These are phyloP conservation scores for Ogataea kodamae DNA, from an alignment of 805 yeast genomes.

Conservation along the genomic window DNA sequence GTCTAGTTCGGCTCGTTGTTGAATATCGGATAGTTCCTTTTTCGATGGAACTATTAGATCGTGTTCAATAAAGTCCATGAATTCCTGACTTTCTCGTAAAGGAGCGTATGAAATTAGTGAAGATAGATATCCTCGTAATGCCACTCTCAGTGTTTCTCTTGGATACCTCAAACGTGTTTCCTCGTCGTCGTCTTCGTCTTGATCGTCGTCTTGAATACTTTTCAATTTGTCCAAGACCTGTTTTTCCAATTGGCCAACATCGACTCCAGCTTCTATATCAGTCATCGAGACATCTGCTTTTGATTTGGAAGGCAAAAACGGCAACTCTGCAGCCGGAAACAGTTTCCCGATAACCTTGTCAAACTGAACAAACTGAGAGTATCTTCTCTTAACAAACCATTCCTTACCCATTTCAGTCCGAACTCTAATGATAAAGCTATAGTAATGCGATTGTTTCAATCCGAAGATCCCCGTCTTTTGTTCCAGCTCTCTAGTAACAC, in stretches of 20 bases:
- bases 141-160: conserved; percentile 73
- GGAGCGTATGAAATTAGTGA: conserved; percentile 51
- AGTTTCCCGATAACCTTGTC: conserved; percentile 47
- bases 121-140: conserved; percentile 70
- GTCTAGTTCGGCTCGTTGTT: conserved; percentile 59
- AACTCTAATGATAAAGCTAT: conserved; percentile 49
- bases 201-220: conserved; percentile 7
- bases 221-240: conserved; percentile 18
- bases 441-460: conserved; percentile 25
- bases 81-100: conserved; percentile 47
- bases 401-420: conserved; percentile 33
- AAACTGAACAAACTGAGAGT: conserved; percentile 62
- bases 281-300: conserved; percentile 23
- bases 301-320: conserved; percentile 32
- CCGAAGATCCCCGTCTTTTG: conserved; percentile 24
- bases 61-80: conserved; percentile 51
- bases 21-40: conserved; percentile 52
- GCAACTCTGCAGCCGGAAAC: conserved; percentile 68
- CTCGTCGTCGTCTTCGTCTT: conserved; percentile 6
- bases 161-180: conserved; percentile 37
- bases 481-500: conserved; percentile 46
- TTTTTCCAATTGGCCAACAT: conserved; percentile 22
- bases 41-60: conserved; percentile 38
- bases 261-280: conserved; percentile 12
- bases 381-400: conserved; percentile 57